These are phyloP conservation scores for Meira nashicola DNA, from an alignment of 1,284 basidiomycete genomes.

Conservation along the genomic window DNA sequence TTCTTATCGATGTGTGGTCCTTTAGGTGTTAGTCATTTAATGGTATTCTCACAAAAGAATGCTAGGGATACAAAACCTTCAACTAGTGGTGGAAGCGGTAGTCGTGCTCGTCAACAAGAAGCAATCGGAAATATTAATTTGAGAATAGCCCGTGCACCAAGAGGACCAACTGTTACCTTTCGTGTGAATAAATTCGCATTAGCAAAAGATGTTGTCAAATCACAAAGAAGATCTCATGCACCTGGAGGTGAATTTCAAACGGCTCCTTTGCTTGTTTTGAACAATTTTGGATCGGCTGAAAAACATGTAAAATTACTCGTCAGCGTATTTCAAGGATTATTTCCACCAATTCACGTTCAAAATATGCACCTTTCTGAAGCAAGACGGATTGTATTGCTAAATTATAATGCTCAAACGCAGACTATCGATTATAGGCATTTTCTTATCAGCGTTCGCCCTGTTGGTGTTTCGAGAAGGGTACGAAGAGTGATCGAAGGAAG, in stretches of 20 bases:
- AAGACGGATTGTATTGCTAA: conserved; percentile 84
- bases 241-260: conserved; percentile 75
- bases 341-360: conserved; percentile 76
- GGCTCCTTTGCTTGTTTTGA: conserved; percentile 70
- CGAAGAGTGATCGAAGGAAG: conserved; percentile 76
- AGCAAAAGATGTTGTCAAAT: conserved; percentile 71
- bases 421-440: conserved; percentile 93
- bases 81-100: conserved; percentile 12
- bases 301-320: conserved; percentile 62
- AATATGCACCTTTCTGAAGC: conserved; percentile 71
- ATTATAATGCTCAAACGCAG: conserved; percentile 79
- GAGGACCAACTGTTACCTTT: conserved; percentile 91
- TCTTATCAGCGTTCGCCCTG: conserved; percentile 88
- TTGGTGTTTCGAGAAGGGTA: conserved; percentile 88
- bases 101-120: not conserved
- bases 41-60: conserved; percentile 64
- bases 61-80: conserved; percentile 15
- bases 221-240: conserved; percentile 66
- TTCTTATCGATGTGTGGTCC: conserved; percentile 88
- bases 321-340: conserved; percentile 83
- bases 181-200: conserved; percentile 86
- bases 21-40: conserved; percentile 84
- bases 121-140: conserved; percentile 74
- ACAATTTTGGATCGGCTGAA: conserved; percentile 68
- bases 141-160: conserved; percentile 79